Evolutionary conservation across 2,329 filamentous ascomycete species (phyloP), one percentile per base, ranked within the genome.

Genomic region (Penicillium oxalicum): DNA sequence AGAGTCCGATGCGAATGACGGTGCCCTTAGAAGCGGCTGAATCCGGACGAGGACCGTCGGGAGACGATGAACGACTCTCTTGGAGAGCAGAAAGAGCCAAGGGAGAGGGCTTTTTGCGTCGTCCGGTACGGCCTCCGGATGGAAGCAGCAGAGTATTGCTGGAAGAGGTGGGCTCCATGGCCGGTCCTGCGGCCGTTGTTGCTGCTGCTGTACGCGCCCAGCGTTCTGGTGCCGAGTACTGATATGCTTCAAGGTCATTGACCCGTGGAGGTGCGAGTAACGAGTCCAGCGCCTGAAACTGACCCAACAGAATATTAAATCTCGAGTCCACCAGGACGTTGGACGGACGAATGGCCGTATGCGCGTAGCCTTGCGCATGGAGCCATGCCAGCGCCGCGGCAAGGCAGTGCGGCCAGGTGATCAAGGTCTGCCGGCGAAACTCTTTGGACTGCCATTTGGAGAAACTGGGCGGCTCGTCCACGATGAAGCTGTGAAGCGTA

Each of bases 211-310:
- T 68, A 44, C 62, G 70, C 42, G 64, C 66, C 70, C 74, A 76
- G 40, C 73, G 72, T 48, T 84, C 81, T 3, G 81, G 80, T 0
- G 80, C 75, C 4, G 75, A 73, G 56, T 83, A 83, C 39, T 81
- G 75, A 60, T 82, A 82, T 6, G 71, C 67, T 53, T 84, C 80
- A 37, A 77, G 74, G 41, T 78, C 75, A 50, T 79, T 73, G 12
- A 70, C 66, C 50, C 73, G 77, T 49, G 77, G 77, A 40, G 74
- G 76, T 43, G 70, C 70, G 34, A 81, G 73, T 27, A 83, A 74
- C 0, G 75, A 77, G 51, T 75, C 72, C 8, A 83, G 65, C 6
- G 72, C 76, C 40, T 79, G 78, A 50, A 82, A 76, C 49, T 83
- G 77, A 42, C 78, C 77, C 34, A 84, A 76, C 9, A 74, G 78